phyloP scores from a whole-genome alignment of 106 monocot species.

The Acanthochlamys bracteata region DNA sequence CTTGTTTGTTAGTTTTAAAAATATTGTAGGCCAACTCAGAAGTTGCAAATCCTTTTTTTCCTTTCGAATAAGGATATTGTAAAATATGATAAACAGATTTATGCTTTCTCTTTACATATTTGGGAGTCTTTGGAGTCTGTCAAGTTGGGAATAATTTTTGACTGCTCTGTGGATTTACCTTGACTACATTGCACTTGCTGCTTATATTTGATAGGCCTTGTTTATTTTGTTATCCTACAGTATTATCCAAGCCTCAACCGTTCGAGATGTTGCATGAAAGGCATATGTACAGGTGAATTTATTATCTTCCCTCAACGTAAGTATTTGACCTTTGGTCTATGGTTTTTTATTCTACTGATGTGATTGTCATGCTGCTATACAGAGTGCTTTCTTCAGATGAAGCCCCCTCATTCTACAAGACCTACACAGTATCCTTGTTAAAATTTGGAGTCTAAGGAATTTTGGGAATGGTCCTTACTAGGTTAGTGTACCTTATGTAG shows the following conservation, averaged over 20 bases:
- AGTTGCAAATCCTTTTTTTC: no score
- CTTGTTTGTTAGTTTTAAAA: no score
- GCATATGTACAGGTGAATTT: conserved; percentile 81
- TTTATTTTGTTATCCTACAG: conserved; percentile 19
- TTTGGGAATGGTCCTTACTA: no score
- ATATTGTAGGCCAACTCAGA: no score
- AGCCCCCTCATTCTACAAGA: conserved; percentile 57
- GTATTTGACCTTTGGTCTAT: neutral
- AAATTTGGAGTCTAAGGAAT: neutral
- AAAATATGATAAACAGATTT: no score
- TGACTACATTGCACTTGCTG: neutral
- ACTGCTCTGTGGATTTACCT: neutral
- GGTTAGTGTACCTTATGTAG: no score
- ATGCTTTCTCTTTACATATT: no score
- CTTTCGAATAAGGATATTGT: no score
- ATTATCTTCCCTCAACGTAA: neutral
- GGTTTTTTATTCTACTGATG: neutral
- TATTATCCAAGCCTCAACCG: conserved; percentile 94
- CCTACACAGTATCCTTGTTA: conserved; percentile 82
- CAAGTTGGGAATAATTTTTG: neutral
- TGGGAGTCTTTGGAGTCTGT: neutral
- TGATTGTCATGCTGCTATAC: conserved; percentile 7
- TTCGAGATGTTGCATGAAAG: conserved; percentile 90
- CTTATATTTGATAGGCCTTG: neutral
- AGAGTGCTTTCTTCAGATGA: conserved; percentile 98